A percentile compares a stretch with the other conserved stretches of the same genome.
Evolutionary conservation across 2,329 filamentous ascomycete species (phyloP).

Genomic region (Alternaria ventricosa): DNA sequence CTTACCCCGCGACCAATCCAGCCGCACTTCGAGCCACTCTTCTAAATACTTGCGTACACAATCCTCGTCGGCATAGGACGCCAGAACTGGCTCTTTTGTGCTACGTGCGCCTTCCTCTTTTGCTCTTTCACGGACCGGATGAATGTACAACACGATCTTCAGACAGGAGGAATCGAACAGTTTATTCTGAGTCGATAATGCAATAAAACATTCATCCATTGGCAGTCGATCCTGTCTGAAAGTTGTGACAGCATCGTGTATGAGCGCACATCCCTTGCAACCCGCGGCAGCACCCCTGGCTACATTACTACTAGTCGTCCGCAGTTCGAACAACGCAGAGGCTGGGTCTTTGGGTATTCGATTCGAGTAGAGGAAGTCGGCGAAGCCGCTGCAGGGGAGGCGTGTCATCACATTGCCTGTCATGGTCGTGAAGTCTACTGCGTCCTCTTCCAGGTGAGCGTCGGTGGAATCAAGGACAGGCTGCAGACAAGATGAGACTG

Average conservation of each 20-base stretch:
- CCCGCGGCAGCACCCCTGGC: not conserved
- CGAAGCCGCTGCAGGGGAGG: not conserved
- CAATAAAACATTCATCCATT: not conserved
- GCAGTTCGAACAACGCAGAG: not conserved
- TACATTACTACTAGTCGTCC: not conserved
- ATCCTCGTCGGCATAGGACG: not conserved
- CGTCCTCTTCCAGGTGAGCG: too few relatives aligned
- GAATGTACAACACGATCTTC: not conserved
- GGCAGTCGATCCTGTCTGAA: not conserved
- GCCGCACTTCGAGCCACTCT: accelerated
- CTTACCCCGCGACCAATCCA: not conserved
- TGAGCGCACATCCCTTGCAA: not conserved
- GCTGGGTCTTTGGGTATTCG: not conserved
- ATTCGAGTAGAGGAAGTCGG: not conserved
- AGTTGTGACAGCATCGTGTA: not conserved
- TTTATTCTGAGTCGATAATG: accelerated
- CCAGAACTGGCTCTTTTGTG: accelerated
- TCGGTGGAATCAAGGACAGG: not conserved
- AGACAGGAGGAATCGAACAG: not conserved
- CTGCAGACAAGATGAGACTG: not conserved
- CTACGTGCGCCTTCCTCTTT: not conserved
- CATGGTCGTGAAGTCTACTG: too few relatives aligned
- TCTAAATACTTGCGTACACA: not conserved
- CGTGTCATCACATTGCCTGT: too few relatives aligned
- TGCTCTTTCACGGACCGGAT: not conserved